Percentiles rank a stretch among this genome's conserved stretches.
These are phyloP conservation scores for Umbellularia californica DNA, from an alignment of 164 flowering plant species.

Conservation along the genomic window DNA sequence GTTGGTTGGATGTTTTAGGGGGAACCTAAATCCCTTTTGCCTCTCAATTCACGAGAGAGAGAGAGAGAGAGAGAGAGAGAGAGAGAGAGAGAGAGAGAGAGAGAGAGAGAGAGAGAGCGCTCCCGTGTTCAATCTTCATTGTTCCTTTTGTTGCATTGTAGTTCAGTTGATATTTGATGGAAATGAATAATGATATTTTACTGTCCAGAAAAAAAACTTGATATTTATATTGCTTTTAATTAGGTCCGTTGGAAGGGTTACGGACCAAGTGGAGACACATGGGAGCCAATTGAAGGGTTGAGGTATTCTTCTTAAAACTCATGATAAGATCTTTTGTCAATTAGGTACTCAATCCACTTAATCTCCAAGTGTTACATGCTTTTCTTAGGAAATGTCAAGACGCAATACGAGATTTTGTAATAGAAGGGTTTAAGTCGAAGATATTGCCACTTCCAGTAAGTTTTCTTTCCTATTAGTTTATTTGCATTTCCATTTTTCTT, in stretches of 20 bases:
- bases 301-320: conserved; percentile 27
- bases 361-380: not conserved
- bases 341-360: not conserved
- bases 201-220: too few species aligned
- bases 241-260: conserved; percentile 73
- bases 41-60: not conserved
- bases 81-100: conserved; percentile 6
- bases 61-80: conserved; percentile 6
- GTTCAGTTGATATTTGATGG: not conserved
- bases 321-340: not conserved
- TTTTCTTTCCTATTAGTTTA: not conserved
- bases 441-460: conserved; percentile 66
- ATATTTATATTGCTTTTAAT: not conserved
- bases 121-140: too few species aligned
- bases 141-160: too few species aligned
- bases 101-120: not conserved
- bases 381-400: conserved; percentile 50
- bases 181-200: not conserved
- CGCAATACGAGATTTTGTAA: conserved; percentile 44
- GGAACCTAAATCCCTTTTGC: too few species aligned
- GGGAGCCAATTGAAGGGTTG: conserved; percentile 55
- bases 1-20: too few species aligned
- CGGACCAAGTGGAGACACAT: conserved; percentile 60
- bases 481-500: not conserved
- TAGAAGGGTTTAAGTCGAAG: conserved; percentile 40